Percentiles rank a stretch among this genome's conserved stretches.
These are phyloP conservation scores for Amaranthus cruentus DNA, from an alignment of 148 eudicot genomes.

Conservation along the genomic window DNA sequence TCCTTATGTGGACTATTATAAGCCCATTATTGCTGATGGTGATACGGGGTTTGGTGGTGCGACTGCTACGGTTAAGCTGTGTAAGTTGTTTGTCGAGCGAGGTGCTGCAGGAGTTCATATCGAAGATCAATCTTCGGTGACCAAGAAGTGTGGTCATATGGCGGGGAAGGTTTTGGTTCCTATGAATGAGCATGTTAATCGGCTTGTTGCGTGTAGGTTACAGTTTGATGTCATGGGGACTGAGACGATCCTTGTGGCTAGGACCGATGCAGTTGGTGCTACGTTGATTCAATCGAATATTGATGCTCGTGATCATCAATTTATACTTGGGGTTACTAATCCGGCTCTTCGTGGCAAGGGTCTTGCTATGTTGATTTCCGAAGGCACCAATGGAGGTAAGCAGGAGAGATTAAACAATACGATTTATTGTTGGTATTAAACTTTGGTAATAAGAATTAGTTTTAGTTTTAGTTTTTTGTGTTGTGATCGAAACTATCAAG, in stretches of 20 bases:
- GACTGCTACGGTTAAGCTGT: conserved; percentile 74
- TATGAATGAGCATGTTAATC: conserved; percentile 56
- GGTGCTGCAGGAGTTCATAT: conserved; percentile 84
- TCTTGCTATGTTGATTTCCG: conserved; percentile 42
- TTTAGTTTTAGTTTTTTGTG: too few species aligned
- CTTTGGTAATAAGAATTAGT: neutral
- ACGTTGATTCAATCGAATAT: conserved; percentile 62
- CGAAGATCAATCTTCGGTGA: conserved; percentile 77
- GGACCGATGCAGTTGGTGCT: conserved; percentile 72
- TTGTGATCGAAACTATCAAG: too few species aligned
- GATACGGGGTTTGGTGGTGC: conserved; percentile 88
- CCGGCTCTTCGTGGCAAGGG: conserved; percentile 43
- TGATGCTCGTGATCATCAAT: conserved; percentile 69
- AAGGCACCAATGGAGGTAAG: conserved; percentile 28
- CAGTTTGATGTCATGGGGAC: conserved; percentile 79
- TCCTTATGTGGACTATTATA: conserved; percentile 60
- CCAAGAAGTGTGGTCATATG: conserved; percentile 86
- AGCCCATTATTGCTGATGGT: conserved; percentile 77
- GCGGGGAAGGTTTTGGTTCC: conserved; percentile 69
- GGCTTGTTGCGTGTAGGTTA: conserved; percentile 67
- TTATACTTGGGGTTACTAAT: conserved; percentile 58
- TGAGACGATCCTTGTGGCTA: conserved; percentile 66
- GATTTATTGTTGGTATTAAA: neutral
- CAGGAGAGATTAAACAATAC: neutral
- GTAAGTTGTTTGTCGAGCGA: conserved; percentile 78